These are phyloP conservation scores for Verticillium nubilum DNA, from an alignment of 2,329 filamentous ascomycete genomes.

Conservation along the genomic window DNA sequence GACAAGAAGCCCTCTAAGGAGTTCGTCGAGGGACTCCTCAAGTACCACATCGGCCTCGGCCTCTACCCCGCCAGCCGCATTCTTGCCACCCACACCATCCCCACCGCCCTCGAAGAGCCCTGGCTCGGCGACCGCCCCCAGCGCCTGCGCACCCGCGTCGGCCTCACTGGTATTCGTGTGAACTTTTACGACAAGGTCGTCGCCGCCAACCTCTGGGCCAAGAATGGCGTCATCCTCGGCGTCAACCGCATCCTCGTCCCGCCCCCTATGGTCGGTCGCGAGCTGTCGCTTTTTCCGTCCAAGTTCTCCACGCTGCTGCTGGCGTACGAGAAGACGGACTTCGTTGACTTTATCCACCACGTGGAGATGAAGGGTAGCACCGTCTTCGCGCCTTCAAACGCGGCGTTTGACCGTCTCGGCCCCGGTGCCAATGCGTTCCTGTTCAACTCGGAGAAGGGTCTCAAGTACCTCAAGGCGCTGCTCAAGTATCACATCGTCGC, in stretches of 20 bases:
- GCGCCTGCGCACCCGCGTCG: conserved; percentile 63
- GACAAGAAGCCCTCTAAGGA: conserved; percentile 62
- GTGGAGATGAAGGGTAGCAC: conserved; percentile 60
- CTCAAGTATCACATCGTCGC: conserved; percentile 74
- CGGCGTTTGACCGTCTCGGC: conserved; percentile 72
- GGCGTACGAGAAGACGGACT: conserved; percentile 67
- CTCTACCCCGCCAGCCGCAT: conserved; percentile 62
- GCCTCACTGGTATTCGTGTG: conserved; percentile 57
- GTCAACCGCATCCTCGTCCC: conserved; percentile 72
- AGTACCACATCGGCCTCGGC: conserved; percentile 70
- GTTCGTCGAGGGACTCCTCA: conserved; percentile 59
- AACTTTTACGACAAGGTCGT: conserved; percentile 75
- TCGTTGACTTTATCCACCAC: conserved; percentile 55
- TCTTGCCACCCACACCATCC: conserved; percentile 67
- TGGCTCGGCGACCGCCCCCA: conserved; percentile 62
- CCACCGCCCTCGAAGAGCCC: conserved; percentile 56
- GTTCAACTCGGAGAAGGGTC: conserved; percentile 68
- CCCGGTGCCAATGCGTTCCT: conserved; percentile 73
- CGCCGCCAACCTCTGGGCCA: conserved; percentile 63
- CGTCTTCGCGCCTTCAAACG: conserved; percentile 76
- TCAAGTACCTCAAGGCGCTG: conserved; percentile 71
- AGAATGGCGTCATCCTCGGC: conserved; percentile 77
- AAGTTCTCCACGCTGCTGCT: conserved; percentile 76
- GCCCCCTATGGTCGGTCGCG: conserved; percentile 54
- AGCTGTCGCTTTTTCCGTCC: conserved; percentile 60